Percentiles rank a stretch among this genome's conserved stretches.
Evolutionary conservation across 495 filamentous ascomycete genomes (phyloP).

Genomic region (Elaphomyces granulatus): DNA sequence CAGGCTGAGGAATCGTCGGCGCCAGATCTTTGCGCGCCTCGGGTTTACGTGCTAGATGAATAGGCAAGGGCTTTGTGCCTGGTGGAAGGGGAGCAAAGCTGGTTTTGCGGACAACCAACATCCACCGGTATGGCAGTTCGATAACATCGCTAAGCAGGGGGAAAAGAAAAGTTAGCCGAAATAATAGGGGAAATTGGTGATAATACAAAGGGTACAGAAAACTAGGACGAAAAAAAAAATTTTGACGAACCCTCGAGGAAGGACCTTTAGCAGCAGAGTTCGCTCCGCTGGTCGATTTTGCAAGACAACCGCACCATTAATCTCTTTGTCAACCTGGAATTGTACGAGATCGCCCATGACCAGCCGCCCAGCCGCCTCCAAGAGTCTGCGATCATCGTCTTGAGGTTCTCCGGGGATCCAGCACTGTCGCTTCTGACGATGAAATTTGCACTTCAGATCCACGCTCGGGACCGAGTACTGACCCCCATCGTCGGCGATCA

Average conservation of each 20-base stretch:
- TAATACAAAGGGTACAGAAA: slow-evolving; percentile 7
- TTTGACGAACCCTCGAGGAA: slow-evolving; percentile 68
- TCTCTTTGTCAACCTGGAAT: slow-evolving; percentile 75
- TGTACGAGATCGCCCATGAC: slow-evolving; percentile 69
- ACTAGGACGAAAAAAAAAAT: slow-evolving; percentile 1
- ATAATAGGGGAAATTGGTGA: slow-evolving; percentile 9
- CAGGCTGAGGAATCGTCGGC: slow-evolving; percentile 39
- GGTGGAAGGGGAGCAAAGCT: slow-evolving; percentile 36
- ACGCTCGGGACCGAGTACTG: slow-evolving; percentile 82
- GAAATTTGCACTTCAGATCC: slow-evolving; percentile 87
- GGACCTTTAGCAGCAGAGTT: slow-evolving; percentile 62
- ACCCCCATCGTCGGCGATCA: slow-evolving; percentile 81
- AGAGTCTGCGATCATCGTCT: slow-evolving; percentile 42
- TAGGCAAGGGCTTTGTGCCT: slow-evolving; percentile 45
- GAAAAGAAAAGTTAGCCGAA: neutral
- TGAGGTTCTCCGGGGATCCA: slow-evolving; percentile 55
- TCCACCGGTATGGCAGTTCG: slow-evolving; percentile 41
- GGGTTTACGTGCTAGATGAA: slow-evolving; percentile 38
- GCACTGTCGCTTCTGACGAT: slow-evolving; percentile 70
- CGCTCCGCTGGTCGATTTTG: slow-evolving; percentile 59
- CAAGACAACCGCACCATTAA: slow-evolving; percentile 79
- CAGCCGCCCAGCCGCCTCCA: slow-evolving; percentile 50
- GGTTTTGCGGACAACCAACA: slow-evolving; percentile 38
- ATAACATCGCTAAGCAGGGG: slow-evolving; percentile 29
- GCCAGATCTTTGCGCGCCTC: slow-evolving; percentile 31